Conservation (phyloP, 1,284 basidiomycete species). For the Trametes hirsuta region DNA sequence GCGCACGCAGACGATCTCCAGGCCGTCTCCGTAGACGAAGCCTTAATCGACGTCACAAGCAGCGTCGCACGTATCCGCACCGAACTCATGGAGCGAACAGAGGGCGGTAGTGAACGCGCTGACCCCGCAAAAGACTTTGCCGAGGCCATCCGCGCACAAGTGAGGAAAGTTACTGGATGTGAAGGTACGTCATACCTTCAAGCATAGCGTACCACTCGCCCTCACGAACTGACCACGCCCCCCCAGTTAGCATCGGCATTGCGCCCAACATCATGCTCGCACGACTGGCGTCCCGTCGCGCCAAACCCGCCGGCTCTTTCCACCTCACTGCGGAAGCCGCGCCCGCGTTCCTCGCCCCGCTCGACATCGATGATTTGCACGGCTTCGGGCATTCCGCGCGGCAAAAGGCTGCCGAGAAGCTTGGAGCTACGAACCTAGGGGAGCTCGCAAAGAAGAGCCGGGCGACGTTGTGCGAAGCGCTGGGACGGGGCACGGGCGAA, state of each 20-base stretch:
- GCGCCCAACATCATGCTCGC: conserved; percentile 92
- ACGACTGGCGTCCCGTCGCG: conserved; percentile 86
- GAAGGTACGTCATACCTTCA: conserved; percentile 59
- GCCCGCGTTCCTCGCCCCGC: conserved; percentile 63
- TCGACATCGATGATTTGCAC: conserved; percentile 87
- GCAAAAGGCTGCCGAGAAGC: conserved; percentile 76
- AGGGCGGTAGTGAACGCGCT: conserved; percentile 5
- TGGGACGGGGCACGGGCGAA: conserved; percentile 86
- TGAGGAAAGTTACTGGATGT: conserved; percentile 79
- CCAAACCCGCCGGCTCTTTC: conserved; percentile 88
- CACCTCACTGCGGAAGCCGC: conserved; percentile 68
- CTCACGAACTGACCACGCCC: not conserved
- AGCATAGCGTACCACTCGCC: not conserved
- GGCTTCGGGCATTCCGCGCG: conserved; percentile 82
- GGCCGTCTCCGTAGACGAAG: conserved; percentile 96
- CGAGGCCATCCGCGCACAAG: conserved; percentile 77
- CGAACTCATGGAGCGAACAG: conserved; percentile 25
- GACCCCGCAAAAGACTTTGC: conserved; percentile 79
- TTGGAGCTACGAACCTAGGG: conserved; percentile 74
- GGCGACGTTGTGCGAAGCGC: conserved; percentile 64
- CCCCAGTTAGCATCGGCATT: conserved; percentile 86
- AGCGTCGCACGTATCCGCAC: conserved; percentile 54
- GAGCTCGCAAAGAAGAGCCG: conserved; percentile 68
- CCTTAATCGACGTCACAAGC: conserved; percentile 86
- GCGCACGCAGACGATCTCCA: conserved; percentile 89